Conservation (phyloP, 2,329 filamentous ascomycete genomes). For the Incumbomyces lentus region DNA sequence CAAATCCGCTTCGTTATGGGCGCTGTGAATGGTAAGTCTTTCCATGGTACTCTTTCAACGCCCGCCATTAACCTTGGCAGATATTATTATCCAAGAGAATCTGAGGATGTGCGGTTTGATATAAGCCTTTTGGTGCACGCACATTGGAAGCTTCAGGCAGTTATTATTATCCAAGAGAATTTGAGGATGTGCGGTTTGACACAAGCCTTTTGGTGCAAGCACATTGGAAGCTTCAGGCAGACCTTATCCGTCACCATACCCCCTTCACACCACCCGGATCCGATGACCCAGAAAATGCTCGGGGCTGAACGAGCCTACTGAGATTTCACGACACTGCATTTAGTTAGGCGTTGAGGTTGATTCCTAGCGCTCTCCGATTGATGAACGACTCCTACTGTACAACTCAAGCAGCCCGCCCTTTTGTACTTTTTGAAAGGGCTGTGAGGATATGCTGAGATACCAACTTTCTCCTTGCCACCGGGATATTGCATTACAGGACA, state of each 20-base stretch:
- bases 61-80: constrained; percentile 45
- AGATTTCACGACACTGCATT: constrained; percentile 1
- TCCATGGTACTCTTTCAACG: neutral
- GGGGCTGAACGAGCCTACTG: neutral
- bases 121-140: constrained; percentile 35
- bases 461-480: neutral
- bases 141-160: too few relatives aligned
- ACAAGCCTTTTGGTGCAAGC: constrained; percentile 35
- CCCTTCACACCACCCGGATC: too few relatives aligned
- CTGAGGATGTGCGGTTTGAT: constrained; percentile 93
- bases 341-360: constrained; percentile 3
- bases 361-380: neutral
- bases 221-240: too few relatives aligned
- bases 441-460: constrained; percentile 5
- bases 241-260: too few relatives aligned
- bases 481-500: neutral
- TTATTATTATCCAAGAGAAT: constrained; percentile 99
- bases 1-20: constrained; percentile 99
- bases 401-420: constrained; percentile 8
- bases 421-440: neutral
- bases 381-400: constrained; percentile 4
- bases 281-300: too few relatives aligned
- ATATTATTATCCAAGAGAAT: constrained; percentile 99
- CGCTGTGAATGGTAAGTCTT: constrained; percentile 82
- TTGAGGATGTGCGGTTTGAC: constrained; percentile 93